Conservation (phyloP, 2,329 filamentous ascomycete genomes). For the Botrytis tulipae region DNA sequence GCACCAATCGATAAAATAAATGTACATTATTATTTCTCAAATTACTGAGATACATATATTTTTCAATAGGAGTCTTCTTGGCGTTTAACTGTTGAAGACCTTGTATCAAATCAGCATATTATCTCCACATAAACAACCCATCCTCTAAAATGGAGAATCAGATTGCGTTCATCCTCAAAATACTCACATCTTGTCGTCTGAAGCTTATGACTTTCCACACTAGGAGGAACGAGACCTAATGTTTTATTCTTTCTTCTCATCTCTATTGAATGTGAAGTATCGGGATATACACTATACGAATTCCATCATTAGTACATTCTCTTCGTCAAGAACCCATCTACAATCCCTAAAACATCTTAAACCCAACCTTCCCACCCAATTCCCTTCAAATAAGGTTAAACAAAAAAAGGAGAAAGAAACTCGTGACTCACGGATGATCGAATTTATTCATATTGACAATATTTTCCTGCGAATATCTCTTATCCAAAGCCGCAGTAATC, state of each 20-base stretch:
- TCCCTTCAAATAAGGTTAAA: too few relatives aligned
- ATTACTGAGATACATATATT: constrained; percentile 37
- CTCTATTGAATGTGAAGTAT: constrained; percentile 35
- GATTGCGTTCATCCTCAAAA: background rate
- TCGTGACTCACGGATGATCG: constrained; percentile 23
- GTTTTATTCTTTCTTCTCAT: constrained; percentile 30
- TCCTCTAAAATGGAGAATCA: background rate
- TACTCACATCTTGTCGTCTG: constrained; percentile 35
- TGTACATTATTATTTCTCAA: constrained; percentile 35
- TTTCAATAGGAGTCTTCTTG: constrained; percentile 36
- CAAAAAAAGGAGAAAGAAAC: background rate
- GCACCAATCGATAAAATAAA: constrained; percentile 36
- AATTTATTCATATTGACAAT: background rate
- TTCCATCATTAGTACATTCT: background rate
- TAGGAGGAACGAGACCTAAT: constrained; percentile 35
- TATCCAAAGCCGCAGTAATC: background rate
- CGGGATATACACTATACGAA: constrained; percentile 24
- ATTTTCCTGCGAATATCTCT: background rate
- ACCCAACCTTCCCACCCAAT: too few relatives aligned
- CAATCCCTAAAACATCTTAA: too few relatives aligned
- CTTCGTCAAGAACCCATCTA: background rate
- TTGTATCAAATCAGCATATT: constrained; percentile 18
- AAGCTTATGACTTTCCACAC: constrained; percentile 34
- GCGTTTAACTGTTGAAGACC: constrained; percentile 36
- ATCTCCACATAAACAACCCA: background rate